These are phyloP conservation scores for Vanderwaltozyma tropicalis DNA, from an alignment of 805 yeast genomes.

Conservation along the genomic window DNA sequence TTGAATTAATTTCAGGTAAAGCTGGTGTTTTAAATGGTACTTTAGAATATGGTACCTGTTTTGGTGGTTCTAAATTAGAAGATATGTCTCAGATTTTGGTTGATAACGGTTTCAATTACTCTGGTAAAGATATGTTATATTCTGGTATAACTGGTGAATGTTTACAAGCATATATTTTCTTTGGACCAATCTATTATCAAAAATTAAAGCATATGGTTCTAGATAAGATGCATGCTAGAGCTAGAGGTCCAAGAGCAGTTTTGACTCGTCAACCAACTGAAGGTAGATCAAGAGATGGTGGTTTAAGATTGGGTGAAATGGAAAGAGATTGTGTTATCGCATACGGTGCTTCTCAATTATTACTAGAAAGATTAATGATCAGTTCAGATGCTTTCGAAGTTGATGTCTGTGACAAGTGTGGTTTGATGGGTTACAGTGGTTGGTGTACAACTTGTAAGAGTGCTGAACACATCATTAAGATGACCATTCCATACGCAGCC, in stretches of 20 bases:
- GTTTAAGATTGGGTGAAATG: constrained; percentile 97
- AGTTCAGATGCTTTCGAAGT: constrained; percentile 98
- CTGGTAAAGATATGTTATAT: constrained; percentile 96
- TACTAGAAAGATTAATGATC: constrained; percentile 88
- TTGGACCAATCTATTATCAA: constrained; percentile 97
- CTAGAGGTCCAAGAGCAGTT: constrained; percentile 97
- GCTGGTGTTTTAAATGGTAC: constrained; percentile 93
- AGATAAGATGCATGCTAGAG: constrained; percentile 99
- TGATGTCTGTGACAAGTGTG: constrained; percentile 88
- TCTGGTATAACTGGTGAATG: constrained; percentile 97
- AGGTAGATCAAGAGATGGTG: constrained; percentile 98
- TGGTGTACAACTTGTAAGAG: constrained; percentile 97
- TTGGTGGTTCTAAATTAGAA: constrained; percentile 93
- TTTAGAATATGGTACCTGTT: constrained; percentile 93
- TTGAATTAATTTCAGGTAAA: constrained; percentile 90
- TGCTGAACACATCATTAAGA: constrained; percentile 73
- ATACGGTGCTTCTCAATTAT: constrained; percentile 92
- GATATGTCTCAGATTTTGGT: constrained; percentile 89
- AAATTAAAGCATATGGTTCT: constrained; percentile 97
- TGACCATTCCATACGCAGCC: constrained; percentile 99
- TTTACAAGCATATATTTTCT: constrained; percentile 92
- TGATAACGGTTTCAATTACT: constrained; percentile 84
- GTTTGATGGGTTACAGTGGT: constrained; percentile 92
- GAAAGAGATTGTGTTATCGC: constrained; percentile 99
- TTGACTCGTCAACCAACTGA: constrained; percentile 97